Conservation (phyloP, 768 basidiomycete genomes). For the Pisolithus albus region DNA sequence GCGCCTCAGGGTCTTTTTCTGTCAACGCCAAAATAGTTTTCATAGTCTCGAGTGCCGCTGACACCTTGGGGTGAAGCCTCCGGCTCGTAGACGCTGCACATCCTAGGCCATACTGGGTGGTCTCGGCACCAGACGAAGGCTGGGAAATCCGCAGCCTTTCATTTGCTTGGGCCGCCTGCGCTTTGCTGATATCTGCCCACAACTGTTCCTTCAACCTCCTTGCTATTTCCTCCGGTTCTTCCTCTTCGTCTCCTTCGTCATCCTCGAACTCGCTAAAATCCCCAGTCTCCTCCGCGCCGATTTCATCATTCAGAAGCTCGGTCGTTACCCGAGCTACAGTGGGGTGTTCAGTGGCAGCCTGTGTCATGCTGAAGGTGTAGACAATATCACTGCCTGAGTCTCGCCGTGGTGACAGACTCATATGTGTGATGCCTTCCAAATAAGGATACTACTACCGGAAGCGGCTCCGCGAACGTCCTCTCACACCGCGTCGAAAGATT, state of each 20-base stretch:
- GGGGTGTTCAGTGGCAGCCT: background rate
- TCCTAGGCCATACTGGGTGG: background rate
- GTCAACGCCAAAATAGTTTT: conserved; percentile 53
- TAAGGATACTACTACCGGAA: too few relatives aligned
- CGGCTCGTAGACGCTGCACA: conserved; percentile 9
- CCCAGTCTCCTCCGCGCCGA: conserved; percentile 38
- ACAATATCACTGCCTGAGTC: too few relatives aligned
- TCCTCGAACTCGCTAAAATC: conserved; percentile 21
- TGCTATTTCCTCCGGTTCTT: conserved; percentile 70
- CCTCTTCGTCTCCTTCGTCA: conserved; percentile 54
- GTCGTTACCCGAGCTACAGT: background rate
- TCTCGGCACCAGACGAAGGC: conserved; percentile 1
- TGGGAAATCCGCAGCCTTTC: conserved; percentile 19
- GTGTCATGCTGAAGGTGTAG: too few relatives aligned
- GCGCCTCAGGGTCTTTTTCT: conserved; percentile 50
- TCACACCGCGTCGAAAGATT: too few relatives aligned
- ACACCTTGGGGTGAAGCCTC: conserved; percentile 38
- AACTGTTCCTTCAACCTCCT: conserved; percentile 68
- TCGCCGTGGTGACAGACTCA: too few relatives aligned
- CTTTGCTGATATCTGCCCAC: conserved; percentile 69
- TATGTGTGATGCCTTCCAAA: too few relatives aligned
- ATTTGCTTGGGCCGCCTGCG: conserved; percentile 37
- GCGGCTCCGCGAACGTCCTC: too few relatives aligned
- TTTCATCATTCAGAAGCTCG: conserved; percentile 27
- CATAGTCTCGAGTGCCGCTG: conserved; percentile 60